Evolutionary conservation across 148 eudicot genomes (phyloP).

Genomic region (Rhododendron griersonianum): DNA sequence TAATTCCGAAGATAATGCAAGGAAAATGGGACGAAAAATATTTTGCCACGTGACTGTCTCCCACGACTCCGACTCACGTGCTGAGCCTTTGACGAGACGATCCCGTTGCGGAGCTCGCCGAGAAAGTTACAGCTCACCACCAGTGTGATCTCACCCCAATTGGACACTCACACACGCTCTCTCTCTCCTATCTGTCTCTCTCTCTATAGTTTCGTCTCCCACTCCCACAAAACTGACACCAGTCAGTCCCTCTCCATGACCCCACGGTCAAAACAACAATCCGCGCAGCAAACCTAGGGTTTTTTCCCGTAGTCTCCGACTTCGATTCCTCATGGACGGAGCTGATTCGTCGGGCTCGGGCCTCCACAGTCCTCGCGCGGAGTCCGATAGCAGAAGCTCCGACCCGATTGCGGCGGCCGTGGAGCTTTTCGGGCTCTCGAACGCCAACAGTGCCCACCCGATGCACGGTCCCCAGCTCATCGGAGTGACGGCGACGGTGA

Average conservation of each 20-base stretch:
- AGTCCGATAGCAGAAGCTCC: background rate
- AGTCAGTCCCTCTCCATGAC: constrained; percentile 24
- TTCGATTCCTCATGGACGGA: constrained; percentile 20
- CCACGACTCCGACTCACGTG: background rate
- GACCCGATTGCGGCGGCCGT: background rate
- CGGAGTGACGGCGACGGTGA: constrained; percentile 18
- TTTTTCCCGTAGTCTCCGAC: background rate
- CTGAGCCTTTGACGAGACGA: background rate
- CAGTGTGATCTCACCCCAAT: background rate
- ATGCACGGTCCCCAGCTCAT: constrained; percentile 23
- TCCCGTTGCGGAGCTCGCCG: background rate
- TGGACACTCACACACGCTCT: background rate
- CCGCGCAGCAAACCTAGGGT: constrained; percentile 32
- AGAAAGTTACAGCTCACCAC: background rate
- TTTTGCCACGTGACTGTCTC: background rate
- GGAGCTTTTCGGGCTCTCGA: background rate
- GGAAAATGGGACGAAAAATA: background rate
- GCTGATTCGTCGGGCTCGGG: background rate
- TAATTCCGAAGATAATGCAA: background rate
- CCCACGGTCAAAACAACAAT: constrained; percentile 15
- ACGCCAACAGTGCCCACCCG: constrained; percentile 19
- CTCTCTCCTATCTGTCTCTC: background rate
- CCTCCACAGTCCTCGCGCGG: background rate
- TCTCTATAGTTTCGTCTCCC: constrained; percentile 13
- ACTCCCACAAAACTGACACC: constrained; percentile 29